Evolutionary conservation across 2,329 filamentous ascomycete genomes (phyloP).

Genomic region (Alternaria hordeiaustralica): DNA sequence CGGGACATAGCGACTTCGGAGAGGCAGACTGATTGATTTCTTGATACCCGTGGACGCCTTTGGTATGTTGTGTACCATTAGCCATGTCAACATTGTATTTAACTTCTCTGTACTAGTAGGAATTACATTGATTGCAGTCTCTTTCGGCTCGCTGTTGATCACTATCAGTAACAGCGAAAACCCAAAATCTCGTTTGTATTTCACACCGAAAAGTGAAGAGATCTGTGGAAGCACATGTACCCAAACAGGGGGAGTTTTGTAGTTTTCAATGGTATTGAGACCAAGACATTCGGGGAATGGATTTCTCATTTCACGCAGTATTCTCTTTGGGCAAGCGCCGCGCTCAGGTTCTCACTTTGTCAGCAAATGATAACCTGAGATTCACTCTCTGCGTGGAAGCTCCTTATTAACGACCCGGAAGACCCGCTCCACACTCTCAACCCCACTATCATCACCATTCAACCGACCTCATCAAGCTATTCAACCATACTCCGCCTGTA

Average conservation of each 20-base stretch:
- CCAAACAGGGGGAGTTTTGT: neutral
- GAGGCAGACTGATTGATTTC: conserved; percentile 30
- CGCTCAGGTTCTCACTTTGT: neutral
- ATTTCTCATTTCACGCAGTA: neutral
- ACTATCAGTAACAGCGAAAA: neutral
- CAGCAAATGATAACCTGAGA: neutral
- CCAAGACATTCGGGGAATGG: neutral
- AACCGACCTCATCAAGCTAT: neutral
- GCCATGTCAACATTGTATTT: neutral
- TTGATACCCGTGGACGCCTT: neutral
- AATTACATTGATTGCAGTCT: neutral
- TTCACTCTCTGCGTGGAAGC: neutral
- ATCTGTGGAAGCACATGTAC: neutral
- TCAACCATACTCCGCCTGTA: neutral
- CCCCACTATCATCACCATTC: neutral
- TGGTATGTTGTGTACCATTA: neutral
- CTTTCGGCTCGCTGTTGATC: neutral
- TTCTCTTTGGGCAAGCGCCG: neutral
- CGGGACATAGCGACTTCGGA: conserved; percentile 53
- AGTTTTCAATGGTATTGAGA: neutral
- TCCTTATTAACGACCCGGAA: neutral
- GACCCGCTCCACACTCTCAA: neutral
- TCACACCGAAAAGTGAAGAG: neutral
- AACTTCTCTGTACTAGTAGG: neutral
- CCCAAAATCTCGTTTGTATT: neutral